These are phyloP conservation scores for Panicum hallii DNA, from an alignment of 202 grass and related monocot species.

Conservation along the genomic window DNA sequence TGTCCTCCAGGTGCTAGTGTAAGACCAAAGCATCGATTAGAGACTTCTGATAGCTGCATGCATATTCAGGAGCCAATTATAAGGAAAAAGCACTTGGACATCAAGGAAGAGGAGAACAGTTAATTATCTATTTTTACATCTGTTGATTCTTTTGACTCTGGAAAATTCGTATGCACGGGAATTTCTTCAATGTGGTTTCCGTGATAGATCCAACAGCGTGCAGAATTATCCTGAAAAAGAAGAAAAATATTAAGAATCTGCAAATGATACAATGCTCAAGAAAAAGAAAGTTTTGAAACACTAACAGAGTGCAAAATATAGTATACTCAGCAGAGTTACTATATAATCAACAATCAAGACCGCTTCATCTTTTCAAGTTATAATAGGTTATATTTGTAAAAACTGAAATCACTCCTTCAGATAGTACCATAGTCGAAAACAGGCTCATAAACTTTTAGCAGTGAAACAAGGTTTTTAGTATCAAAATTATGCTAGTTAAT, in stretches of 20 bases:
- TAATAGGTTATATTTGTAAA: too few species aligned
- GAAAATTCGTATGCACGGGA: constrained; percentile 60
- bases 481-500: too few species aligned
- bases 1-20: constrained; percentile 76
- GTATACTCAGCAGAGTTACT: background rate
- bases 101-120: constrained; percentile 30
- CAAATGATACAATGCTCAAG: constrained; percentile 3
- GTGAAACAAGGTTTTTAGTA: too few species aligned
- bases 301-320: background rate
- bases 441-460: too few species aligned
- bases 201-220: constrained; percentile 67
- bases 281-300: background rate
- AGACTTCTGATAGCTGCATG: constrained; percentile 79
- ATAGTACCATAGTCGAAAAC: too few species aligned
- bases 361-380: background rate
- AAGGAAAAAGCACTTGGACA: constrained; percentile 15
- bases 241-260: constrained; percentile 39
- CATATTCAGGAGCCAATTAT: constrained; percentile 42
- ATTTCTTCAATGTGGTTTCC: constrained; percentile 64
- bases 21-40: constrained; percentile 89
- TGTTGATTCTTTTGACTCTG: constrained; percentile 51
- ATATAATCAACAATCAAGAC: constrained; percentile 27
- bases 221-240: constrained; percentile 80
- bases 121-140: constrained; percentile 60
- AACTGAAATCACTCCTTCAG: too few species aligned